Conservation (phyloP, 1,284 basidiomycete genomes). For the Ganoderma resinaceum region DNA sequence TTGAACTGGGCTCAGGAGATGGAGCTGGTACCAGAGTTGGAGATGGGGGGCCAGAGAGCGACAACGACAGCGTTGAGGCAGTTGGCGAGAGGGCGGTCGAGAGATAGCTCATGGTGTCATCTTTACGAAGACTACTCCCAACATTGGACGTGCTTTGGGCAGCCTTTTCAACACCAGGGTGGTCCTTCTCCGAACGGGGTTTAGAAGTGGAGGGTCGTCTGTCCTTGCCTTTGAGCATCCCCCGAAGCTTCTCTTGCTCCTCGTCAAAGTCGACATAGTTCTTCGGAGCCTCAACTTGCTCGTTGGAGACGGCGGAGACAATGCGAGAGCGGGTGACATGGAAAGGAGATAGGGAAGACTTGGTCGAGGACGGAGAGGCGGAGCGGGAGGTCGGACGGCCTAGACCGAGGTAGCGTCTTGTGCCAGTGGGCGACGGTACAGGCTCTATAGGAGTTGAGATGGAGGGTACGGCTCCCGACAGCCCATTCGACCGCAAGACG, state of each 20-base stretch:
- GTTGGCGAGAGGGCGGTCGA: constrained; percentile 54
- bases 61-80: constrained; percentile 48
- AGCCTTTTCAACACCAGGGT: constrained; percentile 9
- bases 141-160: background rate
- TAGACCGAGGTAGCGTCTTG: constrained; percentile 37
- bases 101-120: constrained; percentile 38
- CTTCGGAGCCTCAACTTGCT: constrained; percentile 74
- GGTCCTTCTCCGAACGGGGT: constrained; percentile 19
- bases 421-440: constrained; percentile 33
- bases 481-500: constrained; percentile 33
- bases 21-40: constrained; percentile 38
- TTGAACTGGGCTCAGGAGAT: constrained; percentile 16
- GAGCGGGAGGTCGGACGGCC: constrained; percentile 41
- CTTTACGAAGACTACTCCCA: constrained; percentile 18
- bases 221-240: constrained; percentile 64
- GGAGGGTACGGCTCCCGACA: background rate
- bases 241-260: constrained; percentile 76
- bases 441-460: constrained; percentile 13
- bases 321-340: constrained; percentile 56
- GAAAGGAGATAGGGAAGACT: constrained; percentile 40
- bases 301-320: constrained; percentile 70
- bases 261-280: constrained; percentile 82
- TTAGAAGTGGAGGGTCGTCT: constrained; percentile 33
- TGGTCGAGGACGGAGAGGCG: constrained; percentile 41
- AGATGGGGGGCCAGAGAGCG: constrained; percentile 53